Evolutionary conservation across 192 early-diverging fungal species (phyloP).

Genomic region (Coemansia aciculifera): DNA sequence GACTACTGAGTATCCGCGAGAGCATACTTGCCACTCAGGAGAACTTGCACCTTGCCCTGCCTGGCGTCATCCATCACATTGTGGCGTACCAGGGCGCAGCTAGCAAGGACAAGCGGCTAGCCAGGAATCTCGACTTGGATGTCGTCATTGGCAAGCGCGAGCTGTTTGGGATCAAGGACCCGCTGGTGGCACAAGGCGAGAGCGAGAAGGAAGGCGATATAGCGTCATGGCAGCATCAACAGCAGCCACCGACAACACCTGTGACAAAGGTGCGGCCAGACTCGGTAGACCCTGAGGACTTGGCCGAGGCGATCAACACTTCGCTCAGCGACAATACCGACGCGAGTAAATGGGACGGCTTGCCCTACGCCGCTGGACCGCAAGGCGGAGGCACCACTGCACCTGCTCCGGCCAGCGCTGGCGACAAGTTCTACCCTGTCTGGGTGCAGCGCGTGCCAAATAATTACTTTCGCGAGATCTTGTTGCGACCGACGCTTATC

Average conservation of each 20-base stretch:
- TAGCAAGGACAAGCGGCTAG: constrained; percentile 19
- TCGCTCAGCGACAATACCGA: constrained; percentile 15
- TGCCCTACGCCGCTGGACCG: background rate
- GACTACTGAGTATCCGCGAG: constrained; percentile 39
- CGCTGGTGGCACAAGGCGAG: background rate
- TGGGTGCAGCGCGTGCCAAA: constrained; percentile 44
- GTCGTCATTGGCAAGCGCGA: constrained; percentile 41
- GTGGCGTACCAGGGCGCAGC: constrained; percentile 29
- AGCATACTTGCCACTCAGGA: constrained; percentile 37
- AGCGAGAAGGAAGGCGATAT: background rate
- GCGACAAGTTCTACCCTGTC: constrained; percentile 41
- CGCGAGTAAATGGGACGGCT: background rate
- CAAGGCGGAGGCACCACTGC: background rate
- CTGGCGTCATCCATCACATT: constrained; percentile 50
- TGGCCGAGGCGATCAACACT: constrained; percentile 50
- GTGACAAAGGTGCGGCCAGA: constrained; percentile 36
- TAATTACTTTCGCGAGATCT: constrained; percentile 44
- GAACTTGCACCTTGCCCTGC: constrained; percentile 49
- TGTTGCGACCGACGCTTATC: constrained; percentile 46
- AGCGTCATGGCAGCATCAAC: background rate
- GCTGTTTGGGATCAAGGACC: constrained; percentile 28
- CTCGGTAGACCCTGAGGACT: constrained; percentile 32
- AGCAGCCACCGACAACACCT: constrained; percentile 46
- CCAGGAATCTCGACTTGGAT: constrained; percentile 27
- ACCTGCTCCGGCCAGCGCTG: constrained; percentile 6